Evolutionary conservation across 345 rosid species (phyloP).

Genomic region (Microthlaspi erraticum): DNA sequence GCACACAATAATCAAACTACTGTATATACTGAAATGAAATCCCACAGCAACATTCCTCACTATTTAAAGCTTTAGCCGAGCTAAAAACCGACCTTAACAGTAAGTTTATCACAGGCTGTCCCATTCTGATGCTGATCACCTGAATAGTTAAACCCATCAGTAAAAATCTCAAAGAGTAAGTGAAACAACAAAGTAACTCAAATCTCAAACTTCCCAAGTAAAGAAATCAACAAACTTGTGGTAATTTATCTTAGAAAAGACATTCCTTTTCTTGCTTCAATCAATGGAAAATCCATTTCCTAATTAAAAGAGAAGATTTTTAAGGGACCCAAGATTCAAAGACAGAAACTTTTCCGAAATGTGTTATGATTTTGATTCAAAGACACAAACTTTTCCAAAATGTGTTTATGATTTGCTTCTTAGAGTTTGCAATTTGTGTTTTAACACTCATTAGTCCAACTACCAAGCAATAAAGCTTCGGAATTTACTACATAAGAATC

Average conservation of each 20-base stretch:
- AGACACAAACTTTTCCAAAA: neutral
- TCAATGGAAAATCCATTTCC: neutral
- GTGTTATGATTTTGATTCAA: neutral
- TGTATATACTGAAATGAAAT: neutral
- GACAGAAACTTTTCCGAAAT: neutral
- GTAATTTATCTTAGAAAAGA: neutral
- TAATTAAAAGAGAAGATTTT: neutral
- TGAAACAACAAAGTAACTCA: neutral
- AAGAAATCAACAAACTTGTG: conserved; percentile 4
- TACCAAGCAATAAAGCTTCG: neutral
- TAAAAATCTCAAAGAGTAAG: conserved; percentile 25
- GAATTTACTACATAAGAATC: neutral
- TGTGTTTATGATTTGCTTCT: conserved; percentile 16
- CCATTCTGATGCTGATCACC: conserved; percentile 59
- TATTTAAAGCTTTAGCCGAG: conserved; percentile 29
- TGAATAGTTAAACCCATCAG: conserved; percentile 49
- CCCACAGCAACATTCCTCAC: conserved; percentile 17
- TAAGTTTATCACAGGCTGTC: conserved; percentile 42
- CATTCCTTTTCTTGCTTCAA: neutral
- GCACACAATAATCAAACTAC: neutral
- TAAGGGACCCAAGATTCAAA: neutral
- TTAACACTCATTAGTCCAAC: conserved; percentile 10
- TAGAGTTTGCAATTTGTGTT: neutral
- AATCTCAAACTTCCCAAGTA: neutral
- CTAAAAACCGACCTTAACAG: conserved; percentile 60